phyloP scores from a whole-genome alignment of 2,329 filamentous ascomycete species.

The Curvularia sp. region DNA sequence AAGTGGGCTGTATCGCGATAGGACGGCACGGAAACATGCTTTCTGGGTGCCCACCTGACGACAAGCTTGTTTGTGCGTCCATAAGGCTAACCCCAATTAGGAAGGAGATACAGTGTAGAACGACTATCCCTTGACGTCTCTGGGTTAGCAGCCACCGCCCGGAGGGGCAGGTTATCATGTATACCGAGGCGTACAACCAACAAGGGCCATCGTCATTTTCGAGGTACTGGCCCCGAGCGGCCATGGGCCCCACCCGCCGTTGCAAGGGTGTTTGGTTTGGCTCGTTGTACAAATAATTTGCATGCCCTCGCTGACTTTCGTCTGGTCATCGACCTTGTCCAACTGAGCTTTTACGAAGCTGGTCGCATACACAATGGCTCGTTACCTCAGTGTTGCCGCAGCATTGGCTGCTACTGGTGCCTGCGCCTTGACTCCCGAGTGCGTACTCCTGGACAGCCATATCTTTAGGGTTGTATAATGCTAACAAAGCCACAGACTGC shows the following conservation, averaged over 20 bases:
- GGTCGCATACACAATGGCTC: constrained; percentile 45
- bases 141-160: constrained; percentile 18
- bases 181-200: constrained; percentile 23
- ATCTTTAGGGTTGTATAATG: background rate
- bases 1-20: constrained; percentile 30
- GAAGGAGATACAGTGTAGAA: constrained; percentile 30
- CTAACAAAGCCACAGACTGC: constrained; percentile 30
- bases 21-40: constrained; percentile 30
- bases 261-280: constrained; percentile 11
- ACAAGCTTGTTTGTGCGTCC: constrained; percentile 35
- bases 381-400: constrained; percentile 42
- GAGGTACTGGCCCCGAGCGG: constrained; percentile 26
- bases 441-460: constrained; percentile 14
- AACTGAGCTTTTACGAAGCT: constrained; percentile 39
- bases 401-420: constrained; percentile 46
- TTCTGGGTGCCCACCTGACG: constrained; percentile 29
- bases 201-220: constrained; percentile 11
- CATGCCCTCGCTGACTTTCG: constrained; percentile 22
- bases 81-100: constrained; percentile 25
- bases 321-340: constrained; percentile 33
- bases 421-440: constrained; percentile 48
- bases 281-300: constrained; percentile 35
- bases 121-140: constrained; percentile 17
- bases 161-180: constrained; percentile 25
- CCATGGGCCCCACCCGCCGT: constrained; percentile 21